Evolutionary conservation across 2,329 filamentous ascomycete species (phyloP), one percentile per base, ranked within the genome.

Genomic region (Neospermospora avenae): DNA sequence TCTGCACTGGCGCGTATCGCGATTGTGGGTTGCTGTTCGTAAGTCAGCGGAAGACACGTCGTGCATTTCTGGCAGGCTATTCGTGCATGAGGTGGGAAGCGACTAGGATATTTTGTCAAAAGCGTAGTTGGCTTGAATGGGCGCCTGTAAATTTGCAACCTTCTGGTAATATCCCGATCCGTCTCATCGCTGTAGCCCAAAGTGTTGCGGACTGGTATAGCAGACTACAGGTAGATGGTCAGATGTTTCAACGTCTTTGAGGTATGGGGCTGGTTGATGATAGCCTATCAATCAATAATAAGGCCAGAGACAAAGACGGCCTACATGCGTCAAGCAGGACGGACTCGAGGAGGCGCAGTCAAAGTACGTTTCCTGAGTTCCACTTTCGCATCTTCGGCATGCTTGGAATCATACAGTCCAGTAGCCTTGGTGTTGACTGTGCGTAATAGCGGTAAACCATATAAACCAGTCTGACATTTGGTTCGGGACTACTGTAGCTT

Each of bases 271-370:
- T 18, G 39, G 18, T 20, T 25, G 18, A 28, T 41, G 49, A 31
- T 25, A 49, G 44, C 55, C 55, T 48, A 57, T 49, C 55, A 57
- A 28, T 42, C 18, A 25, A 34, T 39, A 34, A 31, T 16, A 45
- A 37, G 39, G 55, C 31, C 41, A 39, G 3, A n/a, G 4, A 7
- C 7, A 42, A 18, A 42, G n/a, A 42, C n/a, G n/a, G n/a, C n/a
- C n/a, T n/a, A n/a, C n/a, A n/a, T n/a, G n/a, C n/a, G n/a, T n/a
- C n/a, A n/a, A 18, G 16, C 37, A n/a, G 20, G 25, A 18, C 7
- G 31, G 16, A 25, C 34, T 20, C 6, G 35, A 20, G n/a, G 39
- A 58, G 48, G 56, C 56, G 56, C 56, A 58, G 56, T 44, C 35
- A 51, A 35, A 45, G 11, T n/a, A 10, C 28, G 28, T 6, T 10